Base-by-base conservation (phyloP, 768 basidiomycete genomes). In the Dioszegia crocea region DNA sequence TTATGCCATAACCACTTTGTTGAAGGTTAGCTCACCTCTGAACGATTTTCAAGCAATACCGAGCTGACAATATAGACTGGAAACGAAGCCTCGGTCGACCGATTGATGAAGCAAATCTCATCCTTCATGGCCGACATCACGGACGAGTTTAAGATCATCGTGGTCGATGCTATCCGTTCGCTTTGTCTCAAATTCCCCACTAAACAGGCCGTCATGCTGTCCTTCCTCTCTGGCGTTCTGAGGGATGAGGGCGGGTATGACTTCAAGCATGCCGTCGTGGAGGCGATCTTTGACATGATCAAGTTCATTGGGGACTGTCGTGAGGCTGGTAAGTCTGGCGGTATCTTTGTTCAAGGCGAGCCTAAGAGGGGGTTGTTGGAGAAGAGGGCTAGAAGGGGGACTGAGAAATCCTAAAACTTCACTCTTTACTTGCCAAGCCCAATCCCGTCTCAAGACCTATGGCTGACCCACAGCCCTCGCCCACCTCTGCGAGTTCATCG, bases 271-370 rank as follows among this genome's bases (percentile, higher is more conserved):
- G 91, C 96, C 6, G 91, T 98, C 47, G 96, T 99, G 31, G 96
- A 98, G 78, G 94, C 96, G 19, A 98, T 99, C 74, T 98, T 99
- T 75, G 96, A 99, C 78, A 99, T 99, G 96, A 90, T 99, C 83
- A 97, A 94, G 75, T 98, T 85, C 79, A 97, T 99, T 70, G 80
- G 81, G 44, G 94, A 97, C 51, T 89, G 88, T 80, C 94, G 96
- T 80, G 96, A 99, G 76, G 89, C 96, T 71, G 79, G 79, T 78
- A 29, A 63, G 79, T 69, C 3, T 1, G 6, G 12, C 17, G 12
- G 19, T 27, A 17, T n/a, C 31, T 8, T n/a, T n/a, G n/a, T n/a
- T n/a, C n/a, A n/a, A n/a, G n/a, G n/a, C n/a, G n/a, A n/a, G n/a
- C n/a, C n/a, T n/a, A n/a, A n/a, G n/a, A n/a, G n/a, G n/a, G n/a